A percentile compares a stretch with the other conserved stretches of the same genome.
Conservation (phyloP, 768 basidiomycete genomes). For the Scleroderma bovista region DNA sequence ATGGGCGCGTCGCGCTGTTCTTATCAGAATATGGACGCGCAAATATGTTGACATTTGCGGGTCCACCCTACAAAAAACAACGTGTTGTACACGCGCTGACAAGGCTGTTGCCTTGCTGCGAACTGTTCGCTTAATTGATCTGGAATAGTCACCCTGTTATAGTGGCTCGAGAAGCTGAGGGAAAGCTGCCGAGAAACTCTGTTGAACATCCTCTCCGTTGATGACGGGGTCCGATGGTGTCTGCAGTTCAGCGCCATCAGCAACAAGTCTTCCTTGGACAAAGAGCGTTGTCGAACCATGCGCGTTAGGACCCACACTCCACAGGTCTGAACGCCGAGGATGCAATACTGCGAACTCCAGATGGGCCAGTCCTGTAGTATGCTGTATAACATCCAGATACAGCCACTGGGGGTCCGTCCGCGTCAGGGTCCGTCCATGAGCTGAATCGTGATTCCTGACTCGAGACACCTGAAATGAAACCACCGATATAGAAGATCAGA, state of each 20-base stretch:
- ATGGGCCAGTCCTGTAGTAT: too few relatives aligned
- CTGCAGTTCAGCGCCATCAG: neutral
- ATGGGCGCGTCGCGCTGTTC: slow-evolving; percentile 17
- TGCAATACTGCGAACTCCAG: too few relatives aligned
- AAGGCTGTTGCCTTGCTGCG: slow-evolving; percentile 28
- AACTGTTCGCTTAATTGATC: slow-evolving; percentile 16
- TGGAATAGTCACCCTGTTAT: slow-evolving; percentile 14
- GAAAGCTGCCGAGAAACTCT: slow-evolving; percentile 6
- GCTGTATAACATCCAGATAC: too few relatives aligned
- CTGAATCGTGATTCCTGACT: too few relatives aligned
- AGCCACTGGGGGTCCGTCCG: too few relatives aligned
- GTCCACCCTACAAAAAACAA: slow-evolving; percentile 30
- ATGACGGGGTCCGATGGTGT: slow-evolving; percentile 7
- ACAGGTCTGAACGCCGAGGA: too few relatives aligned
- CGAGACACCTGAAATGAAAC: too few relatives aligned
- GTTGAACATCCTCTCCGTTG: slow-evolving; percentile 6
- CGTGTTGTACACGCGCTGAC: slow-evolving; percentile 29
- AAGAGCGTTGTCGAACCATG: too few relatives aligned
- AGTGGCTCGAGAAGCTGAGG: slow-evolving; percentile 11
- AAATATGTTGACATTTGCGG: slow-evolving; percentile 30
- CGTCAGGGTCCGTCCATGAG: too few relatives aligned
- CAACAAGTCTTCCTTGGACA: too few relatives aligned
- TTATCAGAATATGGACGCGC: slow-evolving; percentile 20
- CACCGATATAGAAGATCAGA: neutral
- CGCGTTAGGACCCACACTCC: too few relatives aligned